These are phyloP conservation scores for Nosema muscidifuracis DNA, from an alignment of 371 early-diverging fungal species.

Conservation along the genomic window DNA sequence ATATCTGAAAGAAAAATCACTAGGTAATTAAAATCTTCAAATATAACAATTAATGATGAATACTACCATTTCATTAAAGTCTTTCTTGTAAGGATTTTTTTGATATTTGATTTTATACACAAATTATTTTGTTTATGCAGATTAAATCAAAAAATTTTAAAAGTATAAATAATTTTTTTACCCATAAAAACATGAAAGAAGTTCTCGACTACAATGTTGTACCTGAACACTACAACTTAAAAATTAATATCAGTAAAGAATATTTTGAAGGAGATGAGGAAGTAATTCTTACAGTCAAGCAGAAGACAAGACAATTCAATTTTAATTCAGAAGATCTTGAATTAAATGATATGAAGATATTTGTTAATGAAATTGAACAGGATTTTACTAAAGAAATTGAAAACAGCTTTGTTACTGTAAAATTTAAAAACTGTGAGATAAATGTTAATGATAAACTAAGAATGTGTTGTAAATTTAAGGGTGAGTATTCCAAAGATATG, in stretches of 20 bases:
- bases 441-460: neutral
- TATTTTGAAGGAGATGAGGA: slow-evolving; percentile 12
- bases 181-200: slow-evolving; percentile 10
- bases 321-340: slow-evolving; percentile 16
- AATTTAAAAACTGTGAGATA: neutral
- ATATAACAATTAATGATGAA: too few species aligned
- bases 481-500: slow-evolving; percentile 38
- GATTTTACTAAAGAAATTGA: neutral
- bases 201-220: slow-evolving; percentile 16
- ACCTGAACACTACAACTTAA: slow-evolving; percentile 21
- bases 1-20: too few species aligned
- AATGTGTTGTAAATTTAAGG: slow-evolving; percentile 34
- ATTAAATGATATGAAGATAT: neutral
- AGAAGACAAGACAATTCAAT: slow-evolving; percentile 1
- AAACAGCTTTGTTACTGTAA: neutral
- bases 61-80: too few species aligned
- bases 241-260: neutral
- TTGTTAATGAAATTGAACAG: neutral
- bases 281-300: neutral
- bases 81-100: too few species aligned
- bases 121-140: too few species aligned
- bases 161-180: neutral
- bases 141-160: too few species aligned
- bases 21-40: too few species aligned
- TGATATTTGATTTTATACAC: too few species aligned